A percentile compares a stretch with the other conserved stretches of the same genome.
These are phyloP conservation scores for Jamesozyma hellenica DNA, from an alignment of 805 yeast species.

Conservation along the genomic window DNA sequence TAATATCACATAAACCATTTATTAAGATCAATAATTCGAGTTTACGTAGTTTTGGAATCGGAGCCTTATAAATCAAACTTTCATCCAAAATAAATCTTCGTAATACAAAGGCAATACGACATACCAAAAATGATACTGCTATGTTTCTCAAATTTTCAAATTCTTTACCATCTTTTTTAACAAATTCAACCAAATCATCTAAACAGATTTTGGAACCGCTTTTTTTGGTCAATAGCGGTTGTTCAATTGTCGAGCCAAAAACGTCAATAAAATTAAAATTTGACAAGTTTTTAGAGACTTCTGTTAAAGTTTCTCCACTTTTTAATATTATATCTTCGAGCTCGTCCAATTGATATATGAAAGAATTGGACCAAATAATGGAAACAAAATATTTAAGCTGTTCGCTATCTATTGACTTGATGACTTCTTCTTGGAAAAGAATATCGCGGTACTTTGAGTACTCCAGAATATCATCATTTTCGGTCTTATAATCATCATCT, in stretches of 20 bases:
- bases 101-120: conserved; percentile 51
- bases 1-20: conserved; percentile 33
- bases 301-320: conserved; percentile 24
- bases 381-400: conserved; percentile 37
- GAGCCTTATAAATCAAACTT: conserved; percentile 47
- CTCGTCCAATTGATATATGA: conserved; percentile 47
- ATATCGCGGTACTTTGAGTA: conserved; percentile 35
- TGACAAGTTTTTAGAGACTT: conserved; percentile 32
- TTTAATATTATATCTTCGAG: conserved; percentile 35
- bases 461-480: conserved; percentile 36
- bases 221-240: conserved; percentile 35
- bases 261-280: conserved; percentile 37
- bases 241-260: conserved; percentile 55
- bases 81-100: conserved; percentile 57
- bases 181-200: conserved; percentile 38
- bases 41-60: conserved; percentile 57
- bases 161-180: conserved; percentile 20
- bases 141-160: conserved; percentile 15
- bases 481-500: conserved; percentile 28
- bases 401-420: conserved; percentile 20
- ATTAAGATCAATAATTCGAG: conserved; percentile 46
- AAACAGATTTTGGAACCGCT: conserved; percentile 49
- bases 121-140: conserved; percentile 40
- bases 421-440: conserved; percentile 34
- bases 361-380: conserved; percentile 50